Percentiles rank a stretch among this genome's conserved stretches.
These are phyloP conservation scores for Daedaleopsis nitida DNA, from an alignment of 768 basidiomycete genomes.

Conservation along the genomic window DNA sequence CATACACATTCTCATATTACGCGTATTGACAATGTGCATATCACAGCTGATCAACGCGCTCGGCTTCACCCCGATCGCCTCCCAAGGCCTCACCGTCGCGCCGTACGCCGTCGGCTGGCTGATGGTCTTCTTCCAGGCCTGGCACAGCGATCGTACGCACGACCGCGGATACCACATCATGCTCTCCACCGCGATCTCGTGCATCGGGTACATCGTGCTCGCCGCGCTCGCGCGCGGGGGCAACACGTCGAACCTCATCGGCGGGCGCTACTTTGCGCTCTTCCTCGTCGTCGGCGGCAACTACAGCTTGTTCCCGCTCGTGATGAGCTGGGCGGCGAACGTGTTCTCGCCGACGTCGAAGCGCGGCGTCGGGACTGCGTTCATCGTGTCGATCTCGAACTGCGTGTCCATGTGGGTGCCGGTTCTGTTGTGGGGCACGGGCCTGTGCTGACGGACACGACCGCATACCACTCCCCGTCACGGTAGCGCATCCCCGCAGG, in stretches of 20 bases:
- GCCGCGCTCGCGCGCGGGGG: constrained; percentile 36
- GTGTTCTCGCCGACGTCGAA: constrained; percentile 61
- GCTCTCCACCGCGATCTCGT: constrained; percentile 45
- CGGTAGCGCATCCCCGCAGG: constrained; percentile 59
- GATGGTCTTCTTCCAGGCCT: constrained; percentile 54
- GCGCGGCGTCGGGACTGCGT: constrained; percentile 60
- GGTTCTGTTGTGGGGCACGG: neutral
- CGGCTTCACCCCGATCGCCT: constrained; percentile 57
- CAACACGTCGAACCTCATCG: constrained; percentile 51
- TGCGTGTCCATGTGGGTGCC: constrained; percentile 53
- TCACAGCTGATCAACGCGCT: constrained; percentile 59
- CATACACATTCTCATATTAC: no score
- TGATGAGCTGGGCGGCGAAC: constrained; percentile 66
- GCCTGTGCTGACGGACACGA: neutral
- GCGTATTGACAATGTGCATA: no score
- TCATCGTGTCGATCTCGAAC: constrained; percentile 61
- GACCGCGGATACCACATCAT: constrained; percentile 62
- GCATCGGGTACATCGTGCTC: constrained; percentile 56
- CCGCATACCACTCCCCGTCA: no score
- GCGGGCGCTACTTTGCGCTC: constrained; percentile 57
- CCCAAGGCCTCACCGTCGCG: constrained; percentile 60
- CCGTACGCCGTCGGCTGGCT: constrained; percentile 60
- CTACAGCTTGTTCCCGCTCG: constrained; percentile 57
- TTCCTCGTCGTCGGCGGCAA: constrained; percentile 59
- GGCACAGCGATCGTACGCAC: constrained; percentile 54